A percentile compares a stretch with the other conserved stretches of the same genome.
phyloP scores from a whole-genome alignment of 352 stramenopile genomes.

The Phytopythium delawarense region DNA sequence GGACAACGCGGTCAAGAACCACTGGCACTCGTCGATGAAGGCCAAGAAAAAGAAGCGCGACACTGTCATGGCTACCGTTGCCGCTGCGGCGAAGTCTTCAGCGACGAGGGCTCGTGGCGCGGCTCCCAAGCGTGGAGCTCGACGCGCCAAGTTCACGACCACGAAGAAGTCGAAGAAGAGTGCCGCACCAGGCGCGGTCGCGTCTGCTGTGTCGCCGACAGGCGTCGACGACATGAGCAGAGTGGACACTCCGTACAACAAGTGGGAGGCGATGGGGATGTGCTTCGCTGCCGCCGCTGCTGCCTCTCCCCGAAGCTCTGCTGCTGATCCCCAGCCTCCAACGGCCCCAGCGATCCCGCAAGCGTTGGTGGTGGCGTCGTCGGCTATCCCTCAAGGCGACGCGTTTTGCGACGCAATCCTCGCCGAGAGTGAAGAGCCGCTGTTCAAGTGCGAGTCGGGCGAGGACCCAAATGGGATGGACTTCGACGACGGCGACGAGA shows the following conservation, averaged over 20 bases:
- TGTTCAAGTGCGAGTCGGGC: slow-evolving; percentile 1
- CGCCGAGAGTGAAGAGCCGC: not conserved
- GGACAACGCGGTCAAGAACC: slow-evolving; percentile 98
- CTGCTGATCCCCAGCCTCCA: not conserved
- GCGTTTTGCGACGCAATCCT: slow-evolving; percentile 2
- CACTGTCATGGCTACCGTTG: not conserved
- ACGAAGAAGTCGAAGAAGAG: slow-evolving; percentile 4
- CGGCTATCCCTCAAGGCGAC: not conserved
- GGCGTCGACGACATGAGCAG: not conserved
- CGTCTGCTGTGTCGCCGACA: not conserved
- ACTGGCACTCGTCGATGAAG: slow-evolving; percentile 91
- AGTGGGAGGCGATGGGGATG: not conserved
- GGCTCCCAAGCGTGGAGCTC: not conserved
- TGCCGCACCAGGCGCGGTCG: not conserved
- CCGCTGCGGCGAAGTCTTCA: not conserved
- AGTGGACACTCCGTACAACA: not conserved
- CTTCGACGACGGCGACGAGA: not conserved
- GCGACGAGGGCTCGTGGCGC: not conserved
- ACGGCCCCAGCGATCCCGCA: not conserved
- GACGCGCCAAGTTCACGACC: not conserved
- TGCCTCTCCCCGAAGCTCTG: not conserved
- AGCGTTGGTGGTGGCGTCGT: not conserved
- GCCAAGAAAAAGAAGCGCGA: slow-evolving; percentile 29
- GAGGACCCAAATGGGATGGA: not conserved
- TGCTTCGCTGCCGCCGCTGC: not conserved